Percentiles rank a stretch among this genome's conserved stretches.
Evolutionary conservation across 2,329 filamentous ascomycete species (phyloP).

Genomic region (Pseudofabraea citricarpa): DNA sequence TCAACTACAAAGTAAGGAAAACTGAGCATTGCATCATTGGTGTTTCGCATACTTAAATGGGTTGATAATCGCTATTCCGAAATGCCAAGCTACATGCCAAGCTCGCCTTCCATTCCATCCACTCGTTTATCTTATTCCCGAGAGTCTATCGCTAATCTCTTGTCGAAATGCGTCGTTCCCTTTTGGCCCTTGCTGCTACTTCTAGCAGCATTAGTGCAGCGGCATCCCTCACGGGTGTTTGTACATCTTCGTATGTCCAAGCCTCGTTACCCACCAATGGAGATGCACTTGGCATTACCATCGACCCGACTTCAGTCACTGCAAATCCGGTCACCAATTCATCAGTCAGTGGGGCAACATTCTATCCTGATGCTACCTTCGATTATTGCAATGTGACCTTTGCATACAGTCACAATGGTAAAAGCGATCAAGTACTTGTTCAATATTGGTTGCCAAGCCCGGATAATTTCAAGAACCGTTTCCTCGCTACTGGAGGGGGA

Average conservation of each 20-base stretch:
- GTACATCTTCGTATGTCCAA: slow-evolving; percentile 16
- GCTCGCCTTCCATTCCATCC: too few species aligned
- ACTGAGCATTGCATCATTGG: too few species aligned
- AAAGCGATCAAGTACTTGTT: slow-evolving; percentile 30
- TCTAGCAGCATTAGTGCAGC: too few species aligned
- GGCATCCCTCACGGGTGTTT: slow-evolving; percentile 17
- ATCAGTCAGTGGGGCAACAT: slow-evolving; percentile 23
- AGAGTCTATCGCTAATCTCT: too few species aligned
- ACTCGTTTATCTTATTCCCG: too few species aligned
- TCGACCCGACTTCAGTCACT: slow-evolving; percentile 23
- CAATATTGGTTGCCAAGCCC: slow-evolving; percentile 39
- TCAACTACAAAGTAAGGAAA: too few species aligned
- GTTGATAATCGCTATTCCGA: too few species aligned
- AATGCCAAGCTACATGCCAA: too few species aligned
- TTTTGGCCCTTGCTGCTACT: too few species aligned
- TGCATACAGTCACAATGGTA: slow-evolving; percentile 38
- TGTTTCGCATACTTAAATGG: too few species aligned
- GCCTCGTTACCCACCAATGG: slow-evolving; percentile 17
- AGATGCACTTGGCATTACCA: slow-evolving; percentile 10
- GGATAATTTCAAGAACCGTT: slow-evolving; percentile 38
- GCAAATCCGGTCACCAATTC: slow-evolving; percentile 30
- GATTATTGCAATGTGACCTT: slow-evolving; percentile 43
- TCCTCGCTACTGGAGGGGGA: slow-evolving; percentile 40
- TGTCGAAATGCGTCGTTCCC: too few species aligned
- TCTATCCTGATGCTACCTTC: slow-evolving; percentile 27